phyloP scores from a whole-genome alignment of 129 eudicot species.

The Solidago caesia region DNA sequence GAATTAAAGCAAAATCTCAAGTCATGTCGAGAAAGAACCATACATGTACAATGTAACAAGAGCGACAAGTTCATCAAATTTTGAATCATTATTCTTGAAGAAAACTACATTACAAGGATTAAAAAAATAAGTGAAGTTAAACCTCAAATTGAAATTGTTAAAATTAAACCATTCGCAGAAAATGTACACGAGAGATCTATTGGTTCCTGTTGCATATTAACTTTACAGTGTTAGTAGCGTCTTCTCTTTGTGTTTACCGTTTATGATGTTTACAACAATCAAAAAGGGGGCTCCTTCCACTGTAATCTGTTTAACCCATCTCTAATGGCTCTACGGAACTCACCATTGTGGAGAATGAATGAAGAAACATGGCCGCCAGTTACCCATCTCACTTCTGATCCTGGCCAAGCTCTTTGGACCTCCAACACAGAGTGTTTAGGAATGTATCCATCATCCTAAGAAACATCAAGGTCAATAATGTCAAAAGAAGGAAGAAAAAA shows the following conservation, averaged over 20 bases:
- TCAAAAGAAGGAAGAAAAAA: neutral
- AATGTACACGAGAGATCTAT: conserved; percentile 23
- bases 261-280: conserved; percentile 22
- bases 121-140: neutral
- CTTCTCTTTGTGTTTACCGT: conserved; percentile 2
- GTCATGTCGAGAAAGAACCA: neutral
- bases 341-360: conserved; percentile 75
- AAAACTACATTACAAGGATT: conserved; percentile 28
- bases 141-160: neutral
- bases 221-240: conserved; percentile 27
- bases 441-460: conserved; percentile 95
- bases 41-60: neutral
- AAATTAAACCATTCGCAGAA: conserved; percentile 1
- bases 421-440: conserved; percentile 94
- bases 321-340: conserved; percentile 73
- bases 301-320: conserved; percentile 79
- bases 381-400: conserved; percentile 99
- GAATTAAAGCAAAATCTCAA: neutral
- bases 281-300: conserved; percentile 68
- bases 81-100: conserved; percentile 73
- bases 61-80: conserved; percentile 48
- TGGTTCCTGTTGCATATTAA: conserved; percentile 12
- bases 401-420: conserved; percentile 98
- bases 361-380: conserved; percentile 95
- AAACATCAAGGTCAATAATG: conserved; percentile 10